Conservation (phyloP, 148 eudicot genomes). For the Pharnaceum exiguum region DNA sequence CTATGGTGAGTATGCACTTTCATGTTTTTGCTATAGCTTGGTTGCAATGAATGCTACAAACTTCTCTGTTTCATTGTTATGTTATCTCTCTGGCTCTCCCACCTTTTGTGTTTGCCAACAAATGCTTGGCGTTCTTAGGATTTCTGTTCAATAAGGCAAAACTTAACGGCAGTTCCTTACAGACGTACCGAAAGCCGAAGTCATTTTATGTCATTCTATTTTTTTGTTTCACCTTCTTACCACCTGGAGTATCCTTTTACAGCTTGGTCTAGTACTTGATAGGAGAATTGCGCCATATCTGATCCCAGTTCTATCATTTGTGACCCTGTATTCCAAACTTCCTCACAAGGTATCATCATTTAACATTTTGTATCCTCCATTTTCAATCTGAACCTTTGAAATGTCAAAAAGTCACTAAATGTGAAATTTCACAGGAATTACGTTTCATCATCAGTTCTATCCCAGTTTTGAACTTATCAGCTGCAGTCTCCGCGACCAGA, state of each 20-base stretch:
- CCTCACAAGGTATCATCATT: conserved; percentile 78
- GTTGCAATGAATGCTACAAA: background rate
- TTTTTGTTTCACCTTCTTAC: conserved; percentile 5
- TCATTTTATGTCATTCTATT: background rate
- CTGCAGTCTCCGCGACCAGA: conserved; percentile 88
- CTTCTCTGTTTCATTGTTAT: background rate
- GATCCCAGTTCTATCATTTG: conserved; percentile 70
- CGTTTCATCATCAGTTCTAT: conserved; percentile 84
- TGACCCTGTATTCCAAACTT: conserved; percentile 81
- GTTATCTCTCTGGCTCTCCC: background rate
- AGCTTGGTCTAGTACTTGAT: conserved; percentile 76
- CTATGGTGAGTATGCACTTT: conserved; percentile 55
- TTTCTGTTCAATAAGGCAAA: background rate
- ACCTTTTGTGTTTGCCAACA: background rate
- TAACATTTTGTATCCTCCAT: background rate
- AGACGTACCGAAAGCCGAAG: background rate
- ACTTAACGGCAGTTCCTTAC: background rate
- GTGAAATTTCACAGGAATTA: conserved; percentile 62
- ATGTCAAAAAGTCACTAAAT: too few relatives aligned
- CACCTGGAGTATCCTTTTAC: conserved; percentile 29
- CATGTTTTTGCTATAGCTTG: background rate
- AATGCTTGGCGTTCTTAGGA: background rate
- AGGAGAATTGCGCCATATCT: conserved; percentile 62
- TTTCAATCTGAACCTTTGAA: too few relatives aligned
- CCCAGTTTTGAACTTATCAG: conserved; percentile 81